A percentile compares a stretch with the other conserved stretches of the same genome.
Conservation (phyloP, 495 filamentous ascomycete genomes). For the Aspergillus incahuasiensis region DNA sequence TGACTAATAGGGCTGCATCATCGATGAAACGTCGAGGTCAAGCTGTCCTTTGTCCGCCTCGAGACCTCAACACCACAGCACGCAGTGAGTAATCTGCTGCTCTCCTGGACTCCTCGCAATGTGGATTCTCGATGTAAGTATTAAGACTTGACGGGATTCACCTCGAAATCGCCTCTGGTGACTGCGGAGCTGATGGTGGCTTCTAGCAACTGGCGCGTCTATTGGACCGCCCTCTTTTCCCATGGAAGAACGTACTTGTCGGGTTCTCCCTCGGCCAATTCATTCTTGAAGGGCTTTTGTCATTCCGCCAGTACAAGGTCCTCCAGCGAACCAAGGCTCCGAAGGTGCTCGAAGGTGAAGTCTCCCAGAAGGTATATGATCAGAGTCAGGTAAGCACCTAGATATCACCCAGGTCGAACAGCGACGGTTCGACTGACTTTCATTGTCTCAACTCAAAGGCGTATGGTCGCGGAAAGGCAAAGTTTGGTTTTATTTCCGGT, state of each 20-base stretch:
- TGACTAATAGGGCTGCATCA: background rate
- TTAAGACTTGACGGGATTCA: background rate
- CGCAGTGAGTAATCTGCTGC: slow-evolving; percentile 18
- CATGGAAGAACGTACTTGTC: slow-evolving; percentile 94
- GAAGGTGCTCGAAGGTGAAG: slow-evolving; percentile 76
- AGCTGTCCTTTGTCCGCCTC: slow-evolving; percentile 9
- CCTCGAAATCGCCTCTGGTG: background rate
- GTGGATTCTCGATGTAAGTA: slow-evolving; percentile 43
- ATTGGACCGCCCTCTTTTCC: slow-evolving; percentile 87
- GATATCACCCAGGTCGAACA: background rate
- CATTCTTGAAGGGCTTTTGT: slow-evolving; percentile 78
- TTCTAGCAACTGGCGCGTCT: slow-evolving; percentile 75
- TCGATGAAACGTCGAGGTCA: background rate
- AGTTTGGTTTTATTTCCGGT: slow-evolving; percentile 72
- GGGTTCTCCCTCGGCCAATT: slow-evolving; percentile 89
- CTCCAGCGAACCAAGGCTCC: slow-evolving; percentile 74
- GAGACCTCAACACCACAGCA: slow-evolving; percentile 27
- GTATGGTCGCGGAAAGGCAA: slow-evolving; percentile 92
- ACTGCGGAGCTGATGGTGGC: background rate
- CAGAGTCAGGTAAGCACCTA: slow-evolving; percentile 68
- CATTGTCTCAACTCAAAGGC: slow-evolving; percentile 43
- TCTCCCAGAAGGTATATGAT: slow-evolving; percentile 86
- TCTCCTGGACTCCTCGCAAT: slow-evolving; percentile 27
- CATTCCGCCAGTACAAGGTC: slow-evolving; percentile 80
- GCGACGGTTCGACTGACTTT: background rate